phyloP scores from a whole-genome alignment of 192 early-diverging fungal species.

The Coemansia umbellata region DNA sequence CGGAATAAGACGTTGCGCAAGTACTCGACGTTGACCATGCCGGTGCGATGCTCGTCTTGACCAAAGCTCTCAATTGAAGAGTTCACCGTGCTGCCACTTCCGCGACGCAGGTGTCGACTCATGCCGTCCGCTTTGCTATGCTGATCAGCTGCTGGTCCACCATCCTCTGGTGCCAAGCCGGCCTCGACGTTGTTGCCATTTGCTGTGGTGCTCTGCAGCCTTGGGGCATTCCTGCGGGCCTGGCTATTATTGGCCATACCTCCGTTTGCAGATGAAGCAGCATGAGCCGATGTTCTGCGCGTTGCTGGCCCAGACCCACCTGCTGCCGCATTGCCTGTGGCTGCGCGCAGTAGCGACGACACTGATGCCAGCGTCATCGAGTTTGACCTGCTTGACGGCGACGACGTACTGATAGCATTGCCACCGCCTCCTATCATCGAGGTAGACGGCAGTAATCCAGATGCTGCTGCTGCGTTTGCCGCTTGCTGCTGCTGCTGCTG shows the following conservation, averaged over 20 bases:
- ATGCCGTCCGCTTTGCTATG: too few relatives aligned
- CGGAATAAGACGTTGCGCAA: slow-evolving; percentile 49
- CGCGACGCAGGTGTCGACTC: too few relatives aligned
- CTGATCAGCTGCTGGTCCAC: too few relatives aligned
- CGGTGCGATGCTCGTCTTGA: background rate
- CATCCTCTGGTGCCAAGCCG: too few relatives aligned
- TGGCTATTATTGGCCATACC: too few relatives aligned
- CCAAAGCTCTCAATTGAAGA: slow-evolving; percentile 8
- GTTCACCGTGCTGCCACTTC: slow-evolving; percentile 4
- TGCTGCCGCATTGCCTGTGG: slow-evolving; percentile 28
- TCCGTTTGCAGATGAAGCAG: too few relatives aligned
- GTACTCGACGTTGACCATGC: slow-evolving; percentile 48
- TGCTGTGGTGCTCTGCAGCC: too few relatives aligned
- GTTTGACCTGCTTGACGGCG: slow-evolving; percentile 27
- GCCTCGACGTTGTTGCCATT: too few relatives aligned
- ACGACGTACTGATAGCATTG: background rate
- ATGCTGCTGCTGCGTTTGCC: background rate
- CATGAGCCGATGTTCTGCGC: slow-evolving; percentile 3
- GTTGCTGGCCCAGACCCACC: background rate
- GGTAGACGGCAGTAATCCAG: too few relatives aligned
- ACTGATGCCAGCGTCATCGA: slow-evolving; percentile 47
- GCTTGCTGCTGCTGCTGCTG: background rate
- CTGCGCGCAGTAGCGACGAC: slow-evolving; percentile 46
- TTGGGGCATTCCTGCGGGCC: too few relatives aligned
- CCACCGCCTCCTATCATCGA: background rate